phyloP scores from a whole-genome alignment of 768 basidiomycete species.

The Agaricus subrufescens region DNA sequence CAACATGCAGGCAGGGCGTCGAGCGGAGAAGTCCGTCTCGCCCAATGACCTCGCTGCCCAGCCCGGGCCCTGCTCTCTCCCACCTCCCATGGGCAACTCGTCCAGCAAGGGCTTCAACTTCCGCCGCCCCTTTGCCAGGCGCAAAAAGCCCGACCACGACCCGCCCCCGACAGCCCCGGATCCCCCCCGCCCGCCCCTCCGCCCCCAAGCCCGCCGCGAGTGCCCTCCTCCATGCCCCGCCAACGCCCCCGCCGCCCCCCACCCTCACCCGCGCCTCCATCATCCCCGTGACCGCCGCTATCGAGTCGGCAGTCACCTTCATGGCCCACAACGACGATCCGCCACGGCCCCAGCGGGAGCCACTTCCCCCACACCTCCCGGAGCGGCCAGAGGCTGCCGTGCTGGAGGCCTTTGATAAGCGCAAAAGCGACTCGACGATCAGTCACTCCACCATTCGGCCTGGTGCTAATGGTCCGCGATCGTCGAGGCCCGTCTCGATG shows the following conservation, averaged over 20 bases:
- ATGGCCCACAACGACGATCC: conserved; percentile 30
- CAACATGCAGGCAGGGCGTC: conserved; percentile 10
- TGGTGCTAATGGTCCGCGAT: conserved; percentile 37
- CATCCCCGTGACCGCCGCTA: conserved; percentile 51
- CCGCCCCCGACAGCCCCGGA: conserved; percentile 12
- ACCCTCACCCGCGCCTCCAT: conserved; percentile 38
- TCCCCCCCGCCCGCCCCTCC: conserved; percentile 25
- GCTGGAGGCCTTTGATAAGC: conserved; percentile 36
- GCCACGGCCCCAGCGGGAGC: not conserved
- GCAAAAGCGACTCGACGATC: conserved; percentile 82
- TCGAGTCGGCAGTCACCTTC: conserved; percentile 54
- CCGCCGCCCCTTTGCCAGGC: conserved; percentile 55
- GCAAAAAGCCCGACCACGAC: conserved; percentile 53
- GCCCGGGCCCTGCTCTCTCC: conserved; percentile 16
- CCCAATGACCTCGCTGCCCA: not conserved
- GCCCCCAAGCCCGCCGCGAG: conserved; percentile 23
- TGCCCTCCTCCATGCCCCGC: conserved; percentile 16
- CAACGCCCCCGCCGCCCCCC: not conserved
- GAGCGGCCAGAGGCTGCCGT: conserved; percentile 2
- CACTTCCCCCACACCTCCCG: no score
- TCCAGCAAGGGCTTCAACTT: conserved; percentile 34
- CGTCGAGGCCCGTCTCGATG: conserved; percentile 72
- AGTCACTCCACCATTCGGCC: conserved; percentile 71
- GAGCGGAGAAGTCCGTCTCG: conserved; percentile 2
- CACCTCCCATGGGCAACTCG: conserved; percentile 17